phyloP scores from a whole-genome alignment of 805 yeast genomes.

The Yarrowia sp. region DNA sequence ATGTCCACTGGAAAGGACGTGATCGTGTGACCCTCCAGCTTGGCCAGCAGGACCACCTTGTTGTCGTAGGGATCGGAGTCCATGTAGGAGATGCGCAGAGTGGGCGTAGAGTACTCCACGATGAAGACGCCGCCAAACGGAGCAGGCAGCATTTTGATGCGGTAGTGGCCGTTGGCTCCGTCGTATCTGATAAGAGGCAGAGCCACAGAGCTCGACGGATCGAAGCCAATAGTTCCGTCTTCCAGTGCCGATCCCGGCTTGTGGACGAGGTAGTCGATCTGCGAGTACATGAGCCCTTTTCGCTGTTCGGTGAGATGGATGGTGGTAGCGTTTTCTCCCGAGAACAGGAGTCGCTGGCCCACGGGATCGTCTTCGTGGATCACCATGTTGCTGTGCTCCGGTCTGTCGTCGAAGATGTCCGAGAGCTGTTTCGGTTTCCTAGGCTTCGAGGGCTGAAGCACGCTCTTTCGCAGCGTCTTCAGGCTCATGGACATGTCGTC shows the following conservation, averaged over 20 bases:
- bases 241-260: not conserved
- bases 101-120: not conserved
- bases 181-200: not conserved
- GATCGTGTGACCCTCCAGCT: not conserved
- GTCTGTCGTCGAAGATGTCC: not conserved
- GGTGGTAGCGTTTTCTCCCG: not conserved
- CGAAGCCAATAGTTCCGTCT: not conserved
- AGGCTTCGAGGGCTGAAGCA: not conserved
- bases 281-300: not conserved
- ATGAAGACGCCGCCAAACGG: not conserved
- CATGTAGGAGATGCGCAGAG: not conserved
- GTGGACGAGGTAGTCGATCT: not conserved
- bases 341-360: not conserved
- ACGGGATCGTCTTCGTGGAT: conserved; percentile 2
- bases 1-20: not conserved
- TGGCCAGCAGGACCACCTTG: conserved; percentile 3
- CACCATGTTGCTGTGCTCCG: not conserved
- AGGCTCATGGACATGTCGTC: not conserved
- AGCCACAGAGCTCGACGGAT: not conserved
- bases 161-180: not conserved
- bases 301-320: not conserved
- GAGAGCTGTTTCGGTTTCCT: not conserved
- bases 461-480: not conserved
- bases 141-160: not conserved
- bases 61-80: not conserved